phyloP scores from a whole-genome alignment of 495 filamentous ascomycete genomes.

The Talaromyces borbonicus region DNA sequence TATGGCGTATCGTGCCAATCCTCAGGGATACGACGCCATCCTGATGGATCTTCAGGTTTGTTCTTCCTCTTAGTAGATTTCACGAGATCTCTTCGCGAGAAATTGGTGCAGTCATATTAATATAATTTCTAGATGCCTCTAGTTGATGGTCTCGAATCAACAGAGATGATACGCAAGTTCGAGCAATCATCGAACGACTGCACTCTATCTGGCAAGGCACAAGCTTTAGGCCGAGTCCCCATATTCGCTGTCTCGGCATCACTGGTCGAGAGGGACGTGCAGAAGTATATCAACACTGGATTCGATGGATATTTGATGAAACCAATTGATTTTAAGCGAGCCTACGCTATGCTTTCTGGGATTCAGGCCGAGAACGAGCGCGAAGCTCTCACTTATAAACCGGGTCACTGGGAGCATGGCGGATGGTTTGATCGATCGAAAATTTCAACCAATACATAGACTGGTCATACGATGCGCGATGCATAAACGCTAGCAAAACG shows the following conservation, averaged over 20 bases:
- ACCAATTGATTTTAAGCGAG: slow-evolving; percentile 61
- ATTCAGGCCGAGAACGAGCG: slow-evolving; percentile 41
- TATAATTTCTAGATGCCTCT: slow-evolving; percentile 84
- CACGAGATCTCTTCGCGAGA: neutral
- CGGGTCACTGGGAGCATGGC: slow-evolving; percentile 61
- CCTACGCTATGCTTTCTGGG: slow-evolving; percentile 50
- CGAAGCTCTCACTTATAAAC: slow-evolving; percentile 40
- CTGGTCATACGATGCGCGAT: too few species aligned
- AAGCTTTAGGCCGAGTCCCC: slow-evolving; percentile 41
- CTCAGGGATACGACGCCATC: slow-evolving; percentile 63
- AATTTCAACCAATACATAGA: neutral
- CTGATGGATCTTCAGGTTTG: slow-evolving; percentile 93
- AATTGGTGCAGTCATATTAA: slow-evolving; percentile 11
- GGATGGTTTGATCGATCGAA: slow-evolving; percentile 50
- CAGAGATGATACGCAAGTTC: slow-evolving; percentile 68
- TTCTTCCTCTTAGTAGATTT: neutral
- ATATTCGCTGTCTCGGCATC: slow-evolving; percentile 90
- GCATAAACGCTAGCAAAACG: too few species aligned
- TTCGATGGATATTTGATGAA: slow-evolving; percentile 90
- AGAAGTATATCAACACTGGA: slow-evolving; percentile 66
- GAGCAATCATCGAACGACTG: slow-evolving; percentile 38
- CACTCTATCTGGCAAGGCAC: slow-evolving; percentile 33
- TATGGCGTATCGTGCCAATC: slow-evolving; percentile 49
- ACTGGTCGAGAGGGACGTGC: slow-evolving; percentile 57
- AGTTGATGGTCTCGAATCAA: slow-evolving; percentile 75